A percentile compares a stretch with the other conserved stretches of the same genome.
phyloP scores from a whole-genome alignment of 805 yeast genomes.

The Clavispora fructus region DNA sequence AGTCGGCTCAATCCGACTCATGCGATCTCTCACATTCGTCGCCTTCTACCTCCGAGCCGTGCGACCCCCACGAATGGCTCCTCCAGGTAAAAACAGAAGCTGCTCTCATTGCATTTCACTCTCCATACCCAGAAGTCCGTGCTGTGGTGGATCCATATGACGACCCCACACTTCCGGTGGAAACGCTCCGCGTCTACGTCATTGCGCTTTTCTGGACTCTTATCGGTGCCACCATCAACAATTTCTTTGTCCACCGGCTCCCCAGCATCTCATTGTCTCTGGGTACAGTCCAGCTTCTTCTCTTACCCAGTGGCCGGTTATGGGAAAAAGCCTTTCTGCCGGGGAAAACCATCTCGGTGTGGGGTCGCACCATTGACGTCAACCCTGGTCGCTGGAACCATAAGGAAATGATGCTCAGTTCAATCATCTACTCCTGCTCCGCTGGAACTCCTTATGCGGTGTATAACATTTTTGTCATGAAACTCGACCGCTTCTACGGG shows the following conservation, averaged over 20 bases:
- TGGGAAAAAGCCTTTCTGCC: slow-evolving; percentile 32
- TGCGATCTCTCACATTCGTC: too few relatives aligned
- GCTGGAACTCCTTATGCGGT: slow-evolving; percentile 39
- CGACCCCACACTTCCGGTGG: slow-evolving; percentile 44
- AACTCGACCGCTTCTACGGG: slow-evolving; percentile 37
- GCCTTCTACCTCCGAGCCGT: neutral
- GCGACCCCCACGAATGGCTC: slow-evolving; percentile 18
- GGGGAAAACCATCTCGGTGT: slow-evolving; percentile 17
- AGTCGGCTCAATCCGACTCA: too few relatives aligned
- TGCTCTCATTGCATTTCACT: slow-evolving; percentile 36
- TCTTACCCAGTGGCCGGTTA: slow-evolving; percentile 35
- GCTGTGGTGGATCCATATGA: slow-evolving; percentile 59
- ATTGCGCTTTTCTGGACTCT: slow-evolving; percentile 49
- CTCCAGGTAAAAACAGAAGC: slow-evolving; percentile 39
- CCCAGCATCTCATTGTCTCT: slow-evolving; percentile 42
- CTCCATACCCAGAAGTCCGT: slow-evolving; percentile 64
- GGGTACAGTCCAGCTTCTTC: slow-evolving; percentile 36
- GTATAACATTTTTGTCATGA: slow-evolving; percentile 40
- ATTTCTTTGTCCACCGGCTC: slow-evolving; percentile 51
- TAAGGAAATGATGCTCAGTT: slow-evolving; percentile 42
- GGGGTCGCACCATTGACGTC: slow-evolving; percentile 22
- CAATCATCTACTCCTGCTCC: slow-evolving; percentile 40
- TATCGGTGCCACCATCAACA: slow-evolving; percentile 50
- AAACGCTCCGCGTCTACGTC: slow-evolving; percentile 52
- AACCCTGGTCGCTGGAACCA: slow-evolving; percentile 42